Conservation (phyloP, 306 rosid genomes). For the Pueraria montana region DNA sequence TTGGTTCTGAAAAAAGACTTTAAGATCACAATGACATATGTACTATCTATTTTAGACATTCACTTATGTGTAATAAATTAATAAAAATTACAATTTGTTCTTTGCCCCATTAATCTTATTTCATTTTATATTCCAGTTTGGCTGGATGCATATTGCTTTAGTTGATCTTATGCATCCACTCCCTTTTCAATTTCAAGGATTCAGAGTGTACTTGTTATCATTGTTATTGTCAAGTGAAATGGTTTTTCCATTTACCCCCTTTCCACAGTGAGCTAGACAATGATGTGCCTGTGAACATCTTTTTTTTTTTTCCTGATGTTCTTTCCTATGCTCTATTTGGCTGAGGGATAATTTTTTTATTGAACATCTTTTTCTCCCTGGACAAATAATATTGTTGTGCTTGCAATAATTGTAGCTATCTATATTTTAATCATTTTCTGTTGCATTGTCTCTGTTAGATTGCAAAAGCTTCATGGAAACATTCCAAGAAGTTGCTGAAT, state of each 20-base stretch:
- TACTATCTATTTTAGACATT: neutral
- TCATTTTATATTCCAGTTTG: neutral
- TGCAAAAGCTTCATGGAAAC: slow-evolving; percentile 87
- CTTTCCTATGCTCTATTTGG: neutral
- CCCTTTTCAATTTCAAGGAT: neutral
- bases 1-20: neutral
- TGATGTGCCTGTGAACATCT: neutral
- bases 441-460: slow-evolving; percentile 55
- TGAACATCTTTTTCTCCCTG: neutral
- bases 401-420: neutral
- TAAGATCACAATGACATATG: neutral
- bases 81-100: neutral
- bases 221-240: neutral
- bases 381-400: neutral
- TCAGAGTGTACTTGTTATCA: neutral
- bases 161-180: slow-evolving; percentile 11
- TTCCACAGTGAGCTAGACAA: neutral
- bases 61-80: too few relatives aligned
- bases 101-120: neutral
- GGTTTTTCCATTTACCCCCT: neutral
- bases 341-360: neutral
- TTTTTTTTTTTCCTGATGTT: neutral
- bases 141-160: neutral
- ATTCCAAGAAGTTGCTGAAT: slow-evolving; percentile 93
- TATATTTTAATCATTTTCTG: neutral